Percentiles rank a stretch among this genome's conserved stretches.
phyloP scores from a whole-genome alignment of 2,329 filamentous ascomycete genomes.

The Helminthosporium solani region DNA sequence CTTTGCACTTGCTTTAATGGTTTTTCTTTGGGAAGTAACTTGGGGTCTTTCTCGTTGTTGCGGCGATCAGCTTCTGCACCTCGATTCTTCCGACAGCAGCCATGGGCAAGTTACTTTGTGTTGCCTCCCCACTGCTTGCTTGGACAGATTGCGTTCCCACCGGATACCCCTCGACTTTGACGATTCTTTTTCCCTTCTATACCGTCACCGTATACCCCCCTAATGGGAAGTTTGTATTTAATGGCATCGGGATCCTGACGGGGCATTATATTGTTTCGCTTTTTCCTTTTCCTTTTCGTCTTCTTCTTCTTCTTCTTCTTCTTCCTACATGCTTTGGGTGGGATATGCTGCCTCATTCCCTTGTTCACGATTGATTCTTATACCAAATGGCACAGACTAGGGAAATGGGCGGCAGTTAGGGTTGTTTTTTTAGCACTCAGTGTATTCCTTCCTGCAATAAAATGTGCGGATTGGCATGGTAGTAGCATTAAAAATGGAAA shows the following conservation, averaged over 20 bases:
- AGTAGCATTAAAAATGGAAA: slow-evolving; percentile 12
- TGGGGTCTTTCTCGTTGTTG: slow-evolving; percentile 10
- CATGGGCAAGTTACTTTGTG: neutral
- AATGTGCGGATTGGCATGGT: neutral
- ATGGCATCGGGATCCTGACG: slow-evolving; percentile 39
- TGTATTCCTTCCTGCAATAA: neutral
- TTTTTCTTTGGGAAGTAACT: slow-evolving; percentile 21
- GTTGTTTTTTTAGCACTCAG: neutral
- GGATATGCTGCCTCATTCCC: neutral
- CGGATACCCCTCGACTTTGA: slow-evolving; percentile 21
- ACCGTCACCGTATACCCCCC: slow-evolving; percentile 24
- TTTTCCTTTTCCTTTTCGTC: slow-evolving; percentile 16
- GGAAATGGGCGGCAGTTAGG: slow-evolving; percentile 1
- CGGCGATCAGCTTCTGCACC: neutral
- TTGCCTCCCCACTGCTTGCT: neutral
- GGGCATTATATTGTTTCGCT: slow-evolving; percentile 25
- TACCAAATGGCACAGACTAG: slow-evolving; percentile 10
- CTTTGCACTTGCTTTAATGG: slow-evolving; percentile 32
- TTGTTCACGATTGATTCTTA: slow-evolving; percentile 8
- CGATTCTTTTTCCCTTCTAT: slow-evolving; percentile 30
- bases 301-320: slow-evolving; percentile 15
- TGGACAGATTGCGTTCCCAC: slow-evolving; percentile 1
- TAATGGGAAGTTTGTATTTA: slow-evolving; percentile 37
- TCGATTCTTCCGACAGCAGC: neutral
- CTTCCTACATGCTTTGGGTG: neutral